These are phyloP conservation scores for Aspergillus diversus DNA, from an alignment of 495 filamentous ascomycete species.

Conservation along the genomic window DNA sequence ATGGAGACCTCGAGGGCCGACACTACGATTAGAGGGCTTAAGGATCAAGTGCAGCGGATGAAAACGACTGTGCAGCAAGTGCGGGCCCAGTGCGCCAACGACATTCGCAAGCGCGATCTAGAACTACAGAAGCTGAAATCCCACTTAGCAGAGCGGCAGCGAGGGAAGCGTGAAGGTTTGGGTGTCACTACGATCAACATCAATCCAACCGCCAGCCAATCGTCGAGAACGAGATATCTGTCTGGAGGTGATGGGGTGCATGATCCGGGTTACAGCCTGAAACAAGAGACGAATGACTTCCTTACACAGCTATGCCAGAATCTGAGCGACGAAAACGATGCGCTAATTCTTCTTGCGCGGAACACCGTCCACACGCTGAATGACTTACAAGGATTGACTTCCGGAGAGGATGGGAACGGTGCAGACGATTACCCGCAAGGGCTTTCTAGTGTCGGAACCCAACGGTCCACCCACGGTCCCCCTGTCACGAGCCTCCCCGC, in stretches of 20 bases:
- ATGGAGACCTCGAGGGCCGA: constrained; percentile 73
- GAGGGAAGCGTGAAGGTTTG: constrained; percentile 54
- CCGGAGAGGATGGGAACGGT: constrained; percentile 46
- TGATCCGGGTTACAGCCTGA: constrained; percentile 70
- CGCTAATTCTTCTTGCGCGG: constrained; percentile 71
- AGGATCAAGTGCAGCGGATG: constrained; percentile 78
- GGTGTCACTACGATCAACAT: constrained; percentile 55
- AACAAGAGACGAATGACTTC: constrained; percentile 89
- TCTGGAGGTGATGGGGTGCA: constrained; percentile 51
- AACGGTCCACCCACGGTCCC: constrained; percentile 34
- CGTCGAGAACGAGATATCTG: constrained; percentile 31
- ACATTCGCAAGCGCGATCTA: constrained; percentile 87
- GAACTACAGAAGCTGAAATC: constrained; percentile 87
- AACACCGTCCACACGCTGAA: constrained; percentile 71
- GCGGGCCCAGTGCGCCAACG: constrained; percentile 83
- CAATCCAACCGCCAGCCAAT: constrained; percentile 43
- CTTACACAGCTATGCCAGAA: constrained; percentile 85
- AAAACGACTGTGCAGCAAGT: constrained; percentile 81
- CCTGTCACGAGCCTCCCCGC: constrained; percentile 47
- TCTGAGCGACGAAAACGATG: constrained; percentile 93
- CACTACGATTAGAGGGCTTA: constrained; percentile 64
- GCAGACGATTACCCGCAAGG: constrained; percentile 42
- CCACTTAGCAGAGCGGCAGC: constrained; percentile 64
- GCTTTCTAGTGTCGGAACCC: constrained; percentile 41
- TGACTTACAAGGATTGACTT: constrained; percentile 76